Conservation (phyloP, 163 green algal species). For the Volvox carteri region DNA sequence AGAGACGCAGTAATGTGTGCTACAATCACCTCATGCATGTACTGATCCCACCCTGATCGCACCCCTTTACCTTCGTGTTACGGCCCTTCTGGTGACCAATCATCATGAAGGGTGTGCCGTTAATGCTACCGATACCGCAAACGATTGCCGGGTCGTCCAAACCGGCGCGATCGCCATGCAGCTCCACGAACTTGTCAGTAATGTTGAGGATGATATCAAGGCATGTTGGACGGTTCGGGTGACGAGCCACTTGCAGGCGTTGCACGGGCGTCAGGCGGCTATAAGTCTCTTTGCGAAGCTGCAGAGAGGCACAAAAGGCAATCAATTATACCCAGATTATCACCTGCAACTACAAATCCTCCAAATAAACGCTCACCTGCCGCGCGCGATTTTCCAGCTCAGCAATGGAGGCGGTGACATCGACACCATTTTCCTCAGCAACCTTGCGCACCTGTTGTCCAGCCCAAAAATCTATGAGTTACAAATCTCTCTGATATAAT, state of each 20-base stretch:
- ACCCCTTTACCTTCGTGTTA: slow-evolving; percentile 91
- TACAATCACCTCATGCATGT: too few relatives aligned
- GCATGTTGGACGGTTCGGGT: slow-evolving; percentile 97
- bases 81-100: slow-evolving; percentile 98
- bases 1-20: not conserved
- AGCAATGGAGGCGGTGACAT: slow-evolving; percentile 91
- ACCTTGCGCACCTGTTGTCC: slow-evolving; percentile 87
- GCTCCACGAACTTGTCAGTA: slow-evolving; percentile 96
- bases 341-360: too few relatives aligned
- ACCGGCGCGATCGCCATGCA: slow-evolving; percentile 95
- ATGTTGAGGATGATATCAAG: slow-evolving; percentile 98
- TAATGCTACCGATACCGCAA: slow-evolving; percentile 93
- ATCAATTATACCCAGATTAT: too few relatives aligned
- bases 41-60: not conserved
- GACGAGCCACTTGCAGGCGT: slow-evolving; percentile 95
- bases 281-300: slow-evolving; percentile 96
- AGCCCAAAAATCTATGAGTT: not conserved
- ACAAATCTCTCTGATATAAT: not conserved
- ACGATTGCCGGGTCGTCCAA: slow-evolving; percentile 96
- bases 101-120: slow-evolving; percentile 96
- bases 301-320: slow-evolving; percentile 31
- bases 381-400: slow-evolving; percentile 90
- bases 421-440: slow-evolving; percentile 96
- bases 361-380: slow-evolving; percentile 68
- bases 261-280: slow-evolving; percentile 92